Evolutionary conservation across 169 alveolate genomes (phyloP).

Genomic region (Eimeria sp.): DNA sequence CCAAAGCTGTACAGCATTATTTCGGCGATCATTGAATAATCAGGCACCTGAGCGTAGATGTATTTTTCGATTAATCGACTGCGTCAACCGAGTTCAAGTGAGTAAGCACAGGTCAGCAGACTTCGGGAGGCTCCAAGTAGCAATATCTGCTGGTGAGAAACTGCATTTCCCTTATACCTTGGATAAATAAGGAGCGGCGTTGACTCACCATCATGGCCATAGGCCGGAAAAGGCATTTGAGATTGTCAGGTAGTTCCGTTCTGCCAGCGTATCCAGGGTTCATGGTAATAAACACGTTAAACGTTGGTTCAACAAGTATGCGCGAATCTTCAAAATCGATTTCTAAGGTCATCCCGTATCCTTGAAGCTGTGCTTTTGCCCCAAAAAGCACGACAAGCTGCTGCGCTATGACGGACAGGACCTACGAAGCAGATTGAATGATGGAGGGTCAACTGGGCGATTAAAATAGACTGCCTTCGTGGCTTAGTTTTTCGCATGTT

Average conservation of each 20-base stretch:
- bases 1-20: slow-evolving; percentile 97
- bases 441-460: neutral
- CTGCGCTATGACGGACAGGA: slow-evolving; percentile 97
- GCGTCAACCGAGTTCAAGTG: neutral
- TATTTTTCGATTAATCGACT: slow-evolving; percentile 67
- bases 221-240: slow-evolving; percentile 98
- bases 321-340: slow-evolving; percentile 95
- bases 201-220: slow-evolving; percentile 96
- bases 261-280: slow-evolving; percentile 99
- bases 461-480: neutral
- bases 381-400: slow-evolving; percentile 85
- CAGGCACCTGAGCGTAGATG: slow-evolving; percentile 93
- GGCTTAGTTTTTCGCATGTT: neutral
- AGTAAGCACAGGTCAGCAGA: neutral
- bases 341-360: slow-evolving; percentile 82
- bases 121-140: neutral
- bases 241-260: slow-evolving; percentile 98
- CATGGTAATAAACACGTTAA: slow-evolving; percentile 98
- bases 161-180: neutral
- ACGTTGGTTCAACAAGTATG: slow-evolving; percentile 95
- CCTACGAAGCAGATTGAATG: slow-evolving; percentile 86
- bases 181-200: too few relatives aligned
- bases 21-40: slow-evolving; percentile 97
- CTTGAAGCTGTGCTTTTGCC: slow-evolving; percentile 78
- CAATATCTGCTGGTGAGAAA: neutral